phyloP scores from a whole-genome alignment of 495 filamentous ascomycete genomes.

The Rhypophila decipiens region DNA sequence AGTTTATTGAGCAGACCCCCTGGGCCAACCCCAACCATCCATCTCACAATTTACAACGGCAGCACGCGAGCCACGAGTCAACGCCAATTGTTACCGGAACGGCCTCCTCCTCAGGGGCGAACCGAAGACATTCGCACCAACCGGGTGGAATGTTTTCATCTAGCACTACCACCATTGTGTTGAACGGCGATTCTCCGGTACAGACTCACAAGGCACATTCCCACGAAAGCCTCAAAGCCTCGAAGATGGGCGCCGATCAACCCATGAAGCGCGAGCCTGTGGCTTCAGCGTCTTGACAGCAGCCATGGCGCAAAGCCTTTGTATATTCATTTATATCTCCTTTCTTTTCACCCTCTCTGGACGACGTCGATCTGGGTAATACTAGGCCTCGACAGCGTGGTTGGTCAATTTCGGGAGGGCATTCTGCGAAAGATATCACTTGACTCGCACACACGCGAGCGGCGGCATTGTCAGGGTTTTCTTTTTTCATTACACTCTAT shows the following conservation, averaged over 20 bases:
- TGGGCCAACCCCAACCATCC: conserved; percentile 89
- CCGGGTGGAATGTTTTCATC: conserved; percentile 18
- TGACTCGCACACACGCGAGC: too few species aligned
- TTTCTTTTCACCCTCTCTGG: neutral
- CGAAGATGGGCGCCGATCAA: conserved; percentile 13
- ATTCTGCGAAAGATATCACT: too few species aligned
- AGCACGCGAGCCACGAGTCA: conserved; percentile 26
- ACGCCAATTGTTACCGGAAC: conserved; percentile 6
- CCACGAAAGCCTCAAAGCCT: conserved; percentile 12
- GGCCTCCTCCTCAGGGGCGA: conserved; percentile 3
- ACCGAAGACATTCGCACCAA: conserved; percentile 29
- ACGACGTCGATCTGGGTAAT: neutral
- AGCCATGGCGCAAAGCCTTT: too few species aligned
- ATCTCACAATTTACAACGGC: conserved; percentile 50
- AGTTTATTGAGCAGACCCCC: conserved; percentile 73
- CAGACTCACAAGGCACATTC: conserved; percentile 18
- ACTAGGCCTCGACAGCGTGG: too few species aligned
- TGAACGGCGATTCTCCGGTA: conserved; percentile 19
- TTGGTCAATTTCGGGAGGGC: too few species aligned
- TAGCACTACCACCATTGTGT: conserved; percentile 12
- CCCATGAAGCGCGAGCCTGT: conserved; percentile 19
- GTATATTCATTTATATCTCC: neutral
- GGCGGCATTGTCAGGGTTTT: too few species aligned
- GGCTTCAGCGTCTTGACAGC: conserved; percentile 18
- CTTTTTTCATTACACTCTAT: too few species aligned